Evolutionary conservation across 1,139 yeast species (phyloP).

Genomic region (Eremothecium cymbalariae): DNA sequence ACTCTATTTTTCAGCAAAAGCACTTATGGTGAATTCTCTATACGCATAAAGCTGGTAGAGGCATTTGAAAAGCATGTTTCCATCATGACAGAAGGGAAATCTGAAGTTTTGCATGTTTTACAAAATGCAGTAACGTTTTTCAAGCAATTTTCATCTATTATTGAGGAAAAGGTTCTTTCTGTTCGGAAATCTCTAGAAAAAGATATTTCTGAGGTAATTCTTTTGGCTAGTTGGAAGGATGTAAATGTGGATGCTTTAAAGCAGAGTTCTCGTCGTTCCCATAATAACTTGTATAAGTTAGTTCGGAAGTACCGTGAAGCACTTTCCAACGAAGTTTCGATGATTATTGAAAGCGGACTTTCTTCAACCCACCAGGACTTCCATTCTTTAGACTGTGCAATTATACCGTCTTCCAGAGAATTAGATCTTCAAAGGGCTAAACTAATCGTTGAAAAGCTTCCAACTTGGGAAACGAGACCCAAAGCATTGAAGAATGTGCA

Average conservation of each 20-base stretch:
- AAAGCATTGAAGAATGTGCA: conserved; percentile 43
- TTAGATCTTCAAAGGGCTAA: conserved; percentile 15
- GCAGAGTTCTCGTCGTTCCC: conserved; percentile 88
- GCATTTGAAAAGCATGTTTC: conserved; percentile 53
- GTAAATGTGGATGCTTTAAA: conserved; percentile 87
- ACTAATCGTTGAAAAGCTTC: conserved; percentile 23
- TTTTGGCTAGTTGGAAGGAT: conserved; percentile 95
- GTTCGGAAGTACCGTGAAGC: conserved; percentile 73
- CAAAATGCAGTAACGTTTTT: conserved; percentile 58
- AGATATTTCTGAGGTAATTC: conserved; percentile 73
- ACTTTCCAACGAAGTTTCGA: conserved; percentile 45
- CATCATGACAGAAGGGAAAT: conserved; percentile 20
- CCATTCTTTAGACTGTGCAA: conserved; percentile 10
- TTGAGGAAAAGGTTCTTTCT: conserved; percentile 40
- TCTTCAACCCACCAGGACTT: conserved; percentile 21
- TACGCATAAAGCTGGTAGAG: conserved; percentile 49
- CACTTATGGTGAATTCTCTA: conserved; percentile 60
- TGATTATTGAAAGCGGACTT: conserved; percentile 58
- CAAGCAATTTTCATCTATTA: conserved; percentile 48
- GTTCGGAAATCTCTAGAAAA: conserved; percentile 57
- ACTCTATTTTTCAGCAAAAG: conserved; percentile 70
- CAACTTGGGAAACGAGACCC: conserved; percentile 51
- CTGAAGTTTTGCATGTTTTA: conserved; percentile 37
- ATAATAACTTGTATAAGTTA: conserved; percentile 70
- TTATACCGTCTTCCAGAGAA: conserved; percentile 8